These are phyloP conservation scores for Dysphania ambrosioides DNA, from an alignment of 148 eudicot genomes.

Conservation along the genomic window DNA sequence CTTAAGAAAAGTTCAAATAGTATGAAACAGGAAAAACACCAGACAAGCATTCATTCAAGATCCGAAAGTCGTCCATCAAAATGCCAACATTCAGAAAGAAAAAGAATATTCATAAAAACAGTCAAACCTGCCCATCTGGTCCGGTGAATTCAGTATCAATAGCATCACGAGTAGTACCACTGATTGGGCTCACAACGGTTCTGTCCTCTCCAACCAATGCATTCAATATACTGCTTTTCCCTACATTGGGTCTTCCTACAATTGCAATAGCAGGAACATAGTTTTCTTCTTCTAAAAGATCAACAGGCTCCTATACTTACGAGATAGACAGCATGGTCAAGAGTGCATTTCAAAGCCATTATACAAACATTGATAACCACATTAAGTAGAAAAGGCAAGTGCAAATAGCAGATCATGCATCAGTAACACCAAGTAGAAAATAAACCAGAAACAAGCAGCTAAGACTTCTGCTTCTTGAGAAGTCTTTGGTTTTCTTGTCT, in stretches of 20 bases:
- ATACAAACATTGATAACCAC: not conserved
- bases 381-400: not conserved
- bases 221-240: slow-evolving; percentile 96
- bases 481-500: not conserved
- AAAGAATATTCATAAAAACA: not conserved
- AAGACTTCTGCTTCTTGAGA: slow-evolving; percentile 10
- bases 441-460: not conserved
- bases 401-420: not conserved
- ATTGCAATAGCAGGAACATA: slow-evolving; percentile 82
- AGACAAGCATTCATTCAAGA: not conserved
- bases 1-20: not conserved
- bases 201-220: slow-evolving; percentile 98
- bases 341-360: not conserved
- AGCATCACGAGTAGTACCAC: slow-evolving; percentile 99
- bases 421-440: slow-evolving; percentile 1
- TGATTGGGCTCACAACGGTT: slow-evolving; percentile 93
- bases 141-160: slow-evolving; percentile 87
- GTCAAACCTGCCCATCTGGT: slow-evolving; percentile 89
- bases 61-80: not conserved
- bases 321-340: slow-evolving; percentile 19
- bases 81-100: not conserved
- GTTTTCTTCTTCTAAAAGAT: slow-evolving; percentile 53
- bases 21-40: not conserved
- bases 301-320: slow-evolving; percentile 45
- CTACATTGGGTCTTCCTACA: slow-evolving; percentile 98